A percentile compares a stretch with the other conserved stretches of the same genome.
Evolutionary conservation across 164 flowering plant genomes (phyloP).

Genomic region (Houttuynia cordata): DNA sequence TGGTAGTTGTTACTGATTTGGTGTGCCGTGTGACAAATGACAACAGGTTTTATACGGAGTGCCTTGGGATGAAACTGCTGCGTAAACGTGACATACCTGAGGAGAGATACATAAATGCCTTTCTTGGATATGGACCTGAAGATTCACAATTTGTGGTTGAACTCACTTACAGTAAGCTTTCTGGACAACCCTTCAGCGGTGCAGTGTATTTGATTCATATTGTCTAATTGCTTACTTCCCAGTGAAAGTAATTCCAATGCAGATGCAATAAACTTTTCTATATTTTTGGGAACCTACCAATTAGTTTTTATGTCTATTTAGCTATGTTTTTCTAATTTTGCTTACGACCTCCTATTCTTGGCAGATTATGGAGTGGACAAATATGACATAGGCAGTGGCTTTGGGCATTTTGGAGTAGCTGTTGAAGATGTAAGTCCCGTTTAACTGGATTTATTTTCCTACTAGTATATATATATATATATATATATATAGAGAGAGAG

Average conservation of each 20-base stretch:
- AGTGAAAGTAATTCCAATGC: background rate
- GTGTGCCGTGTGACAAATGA: constrained; percentile 1
- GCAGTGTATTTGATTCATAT: background rate
- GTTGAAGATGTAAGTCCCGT: constrained; percentile 85
- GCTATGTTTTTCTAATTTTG: background rate
- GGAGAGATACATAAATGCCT: constrained; percentile 93
- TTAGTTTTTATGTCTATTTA: background rate
- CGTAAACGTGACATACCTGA: constrained; percentile 95
- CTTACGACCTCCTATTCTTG: background rate
- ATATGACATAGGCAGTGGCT: constrained; percentile 90
- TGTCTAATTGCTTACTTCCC: no score
- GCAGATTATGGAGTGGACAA: constrained; percentile 96
- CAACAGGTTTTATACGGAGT: constrained; percentile 90
- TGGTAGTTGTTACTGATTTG: background rate
- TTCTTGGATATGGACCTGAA: constrained; percentile 99
- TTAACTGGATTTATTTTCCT: background rate
- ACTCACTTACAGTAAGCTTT: constrained; percentile 84
- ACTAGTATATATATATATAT: no score
- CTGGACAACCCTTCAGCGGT: background rate
- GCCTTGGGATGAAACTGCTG: constrained; percentile 91
- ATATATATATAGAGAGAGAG: no score
- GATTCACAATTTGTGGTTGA: constrained; percentile 96
- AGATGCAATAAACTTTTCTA: background rate
- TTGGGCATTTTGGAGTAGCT: constrained; percentile 97
- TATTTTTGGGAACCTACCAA: background rate